Percentiles rank a stretch among this genome's conserved stretches.
Conservation (phyloP, 768 basidiomycete genomes). For the Mycena indigotica region DNA sequence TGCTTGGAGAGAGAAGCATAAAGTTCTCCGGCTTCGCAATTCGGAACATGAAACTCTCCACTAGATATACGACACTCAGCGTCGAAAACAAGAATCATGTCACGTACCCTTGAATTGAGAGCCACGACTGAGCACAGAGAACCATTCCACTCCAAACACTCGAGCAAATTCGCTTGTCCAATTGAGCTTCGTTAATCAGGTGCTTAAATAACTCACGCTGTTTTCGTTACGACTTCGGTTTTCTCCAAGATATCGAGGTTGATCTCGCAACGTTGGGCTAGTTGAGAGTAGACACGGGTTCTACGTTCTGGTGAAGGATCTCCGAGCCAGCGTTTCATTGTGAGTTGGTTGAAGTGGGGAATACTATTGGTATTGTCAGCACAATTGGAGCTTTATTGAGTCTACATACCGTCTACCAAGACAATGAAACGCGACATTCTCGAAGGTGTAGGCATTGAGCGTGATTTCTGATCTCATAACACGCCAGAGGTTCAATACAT, state of each 20-base stretch:
- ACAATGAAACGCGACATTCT: conserved; percentile 85
- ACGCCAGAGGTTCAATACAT: conserved; percentile 92
- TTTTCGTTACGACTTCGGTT: conserved; percentile 83
- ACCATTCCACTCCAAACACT: conserved; percentile 96
- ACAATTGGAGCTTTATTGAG: neutral
- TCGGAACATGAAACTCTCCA: conserved; percentile 97
- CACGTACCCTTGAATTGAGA: conserved; percentile 89
- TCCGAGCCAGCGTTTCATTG: conserved; percentile 69
- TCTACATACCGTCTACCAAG: conserved; percentile 68
- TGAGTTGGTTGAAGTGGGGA: conserved; percentile 68
- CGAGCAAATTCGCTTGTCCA: conserved; percentile 86
- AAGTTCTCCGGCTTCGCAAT: conserved; percentile 96
- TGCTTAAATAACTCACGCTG: conserved; percentile 70
- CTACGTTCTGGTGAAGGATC: conserved; percentile 60
- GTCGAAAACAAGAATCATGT: too few species aligned
- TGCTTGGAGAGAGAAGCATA: conserved; percentile 87
- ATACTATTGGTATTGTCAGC: conserved; percentile 47
- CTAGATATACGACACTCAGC: conserved; percentile 34
- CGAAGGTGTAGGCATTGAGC: conserved; percentile 81
- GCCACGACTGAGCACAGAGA: conserved; percentile 90
- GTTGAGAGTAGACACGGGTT: conserved; percentile 60
- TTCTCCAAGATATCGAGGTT: conserved; percentile 80
- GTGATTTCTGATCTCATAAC: conserved; percentile 85
- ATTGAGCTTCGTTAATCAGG: neutral
- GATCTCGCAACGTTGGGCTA: conserved; percentile 62